These are phyloP conservation scores for Spergularia marina DNA, from an alignment of 148 eudicot species.

Conservation along the genomic window DNA sequence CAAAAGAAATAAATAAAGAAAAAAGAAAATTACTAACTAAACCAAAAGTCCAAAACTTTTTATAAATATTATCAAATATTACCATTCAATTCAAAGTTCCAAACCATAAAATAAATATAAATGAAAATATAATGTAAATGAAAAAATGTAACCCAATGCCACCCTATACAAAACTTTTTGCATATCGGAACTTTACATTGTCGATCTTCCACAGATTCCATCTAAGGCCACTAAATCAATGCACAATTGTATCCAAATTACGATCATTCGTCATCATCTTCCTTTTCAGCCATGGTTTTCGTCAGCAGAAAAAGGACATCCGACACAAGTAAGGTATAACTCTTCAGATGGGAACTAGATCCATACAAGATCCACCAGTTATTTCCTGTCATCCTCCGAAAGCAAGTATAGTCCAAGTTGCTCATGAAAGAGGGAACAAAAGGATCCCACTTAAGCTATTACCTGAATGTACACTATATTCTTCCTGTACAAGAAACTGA, in stretches of 20 bases:
- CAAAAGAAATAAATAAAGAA: too few relatives aligned
- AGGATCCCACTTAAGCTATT: constrained; percentile 18
- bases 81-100: too few relatives aligned
- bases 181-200: constrained; percentile 19
- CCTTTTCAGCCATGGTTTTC: neutral
- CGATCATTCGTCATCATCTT: constrained; percentile 21
- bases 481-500: constrained; percentile 31
- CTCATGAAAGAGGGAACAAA: constrained; percentile 5
- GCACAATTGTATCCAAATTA: constrained; percentile 15
- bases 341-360: constrained; percentile 1
- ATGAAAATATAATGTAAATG: neutral
- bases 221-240: constrained; percentile 17
- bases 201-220: constrained; percentile 12
- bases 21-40: too few relatives aligned
- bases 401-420: constrained; percentile 9
- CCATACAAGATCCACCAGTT: constrained; percentile 12
- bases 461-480: constrained; percentile 58
- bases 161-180: constrained; percentile 24
- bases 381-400: constrained; percentile 17
- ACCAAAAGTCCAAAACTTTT: too few relatives aligned
- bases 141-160: constrained; percentile 24
- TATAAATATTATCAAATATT: too few relatives aligned
- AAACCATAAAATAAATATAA: too few relatives aligned
- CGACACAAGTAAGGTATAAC: constrained; percentile 4
- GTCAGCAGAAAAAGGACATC: constrained; percentile 5